phyloP scores from a whole-genome alignment of 1,284 basidiomycete species.

The Amylostereum chailletii region DNA sequence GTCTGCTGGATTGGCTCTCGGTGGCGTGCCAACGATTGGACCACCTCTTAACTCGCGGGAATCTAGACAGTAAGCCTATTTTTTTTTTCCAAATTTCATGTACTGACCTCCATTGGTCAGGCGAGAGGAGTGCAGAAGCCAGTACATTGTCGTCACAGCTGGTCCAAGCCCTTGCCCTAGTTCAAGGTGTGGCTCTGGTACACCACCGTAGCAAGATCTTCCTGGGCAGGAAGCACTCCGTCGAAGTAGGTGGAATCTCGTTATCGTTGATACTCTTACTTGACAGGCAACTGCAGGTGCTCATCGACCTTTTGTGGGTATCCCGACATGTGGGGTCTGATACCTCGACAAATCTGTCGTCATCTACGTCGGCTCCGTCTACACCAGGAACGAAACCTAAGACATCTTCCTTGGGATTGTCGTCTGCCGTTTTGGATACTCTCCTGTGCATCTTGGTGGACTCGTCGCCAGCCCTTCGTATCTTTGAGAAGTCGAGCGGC shows the following conservation, averaged over 20 bases:
- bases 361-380: constrained; percentile 7
- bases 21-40: constrained; percentile 18
- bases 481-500: constrained; percentile 70
- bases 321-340: constrained; percentile 49
- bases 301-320: constrained; percentile 60
- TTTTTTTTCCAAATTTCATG: neutral
- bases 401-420: constrained; percentile 21
- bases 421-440: constrained; percentile 70
- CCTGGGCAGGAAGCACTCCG: constrained; percentile 56
- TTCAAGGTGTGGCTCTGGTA: constrained; percentile 75
- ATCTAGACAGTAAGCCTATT: constrained; percentile 18
- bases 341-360: constrained; percentile 18
- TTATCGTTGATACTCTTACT: neutral
- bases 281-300: constrained; percentile 30
- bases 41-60: constrained; percentile 15
- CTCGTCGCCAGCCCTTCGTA: constrained; percentile 58
- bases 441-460: constrained; percentile 81
- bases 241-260: constrained; percentile 49
- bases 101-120: constrained; percentile 15
- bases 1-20: constrained; percentile 44
- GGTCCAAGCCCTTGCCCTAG: constrained; percentile 49
- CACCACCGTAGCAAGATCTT: constrained; percentile 63
- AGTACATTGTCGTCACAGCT: constrained; percentile 39
- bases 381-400: constrained; percentile 4
- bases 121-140: constrained; percentile 35